Evolutionary conservation across 345 rosid genomes (phyloP).

Genomic region (Aquilaria malaccensis): DNA sequence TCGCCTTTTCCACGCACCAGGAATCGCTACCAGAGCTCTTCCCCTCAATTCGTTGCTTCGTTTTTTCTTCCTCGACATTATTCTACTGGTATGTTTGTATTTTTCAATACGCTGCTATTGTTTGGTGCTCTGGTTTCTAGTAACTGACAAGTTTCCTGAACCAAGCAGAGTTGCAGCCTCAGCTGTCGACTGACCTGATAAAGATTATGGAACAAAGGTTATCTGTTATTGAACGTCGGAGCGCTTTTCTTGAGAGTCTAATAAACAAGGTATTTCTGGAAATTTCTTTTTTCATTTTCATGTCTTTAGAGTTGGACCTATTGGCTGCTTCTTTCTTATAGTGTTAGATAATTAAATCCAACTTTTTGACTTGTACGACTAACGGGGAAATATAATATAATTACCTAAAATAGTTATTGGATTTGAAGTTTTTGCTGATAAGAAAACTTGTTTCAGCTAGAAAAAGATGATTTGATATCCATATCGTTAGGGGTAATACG

Average conservation of each 20-base stretch:
- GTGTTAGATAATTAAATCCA: too few species aligned
- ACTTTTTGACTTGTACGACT: too few species aligned
- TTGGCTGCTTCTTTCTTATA: too few species aligned
- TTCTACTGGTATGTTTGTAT: conserved; percentile 31
- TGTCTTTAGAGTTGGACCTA: neutral
- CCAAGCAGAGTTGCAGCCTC: conserved; percentile 42
- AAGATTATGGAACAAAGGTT: conserved; percentile 77
- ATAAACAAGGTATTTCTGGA: conserved; percentile 43
- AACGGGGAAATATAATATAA: neutral
- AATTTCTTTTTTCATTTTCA: neutral
- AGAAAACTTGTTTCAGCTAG: too few species aligned
- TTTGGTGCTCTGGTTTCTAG: neutral
- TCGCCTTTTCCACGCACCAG: conserved; percentile 16
- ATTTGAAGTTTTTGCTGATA: too few species aligned
- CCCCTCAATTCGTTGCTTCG: conserved; percentile 15
- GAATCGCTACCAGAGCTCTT: conserved; percentile 10
- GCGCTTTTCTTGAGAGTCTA: conserved; percentile 48
- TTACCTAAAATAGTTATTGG: neutral
- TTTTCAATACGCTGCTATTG: neutral
- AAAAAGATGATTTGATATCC: too few species aligned
- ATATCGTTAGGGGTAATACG: too few species aligned
- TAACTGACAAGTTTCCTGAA: neutral
- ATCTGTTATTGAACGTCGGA: conserved; percentile 58
- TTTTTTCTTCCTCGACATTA: conserved; percentile 24
- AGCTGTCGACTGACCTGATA: conserved; percentile 60